Conservation (phyloP, 2,329 filamentous ascomycete genomes). For the Colletotrichum tamarilloi region DNA sequence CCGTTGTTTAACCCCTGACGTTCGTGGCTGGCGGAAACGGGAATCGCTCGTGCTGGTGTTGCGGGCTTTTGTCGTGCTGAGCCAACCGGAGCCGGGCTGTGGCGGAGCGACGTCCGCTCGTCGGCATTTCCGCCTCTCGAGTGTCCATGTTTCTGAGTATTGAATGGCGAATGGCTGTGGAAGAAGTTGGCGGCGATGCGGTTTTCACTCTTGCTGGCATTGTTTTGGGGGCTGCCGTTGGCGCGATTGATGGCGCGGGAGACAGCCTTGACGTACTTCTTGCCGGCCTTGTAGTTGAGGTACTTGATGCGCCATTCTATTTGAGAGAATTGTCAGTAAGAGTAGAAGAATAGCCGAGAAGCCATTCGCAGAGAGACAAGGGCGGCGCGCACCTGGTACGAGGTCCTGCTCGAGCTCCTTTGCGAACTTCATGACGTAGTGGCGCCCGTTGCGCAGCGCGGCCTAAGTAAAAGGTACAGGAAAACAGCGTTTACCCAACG, state of each 20-base stretch:
- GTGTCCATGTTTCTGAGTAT: neutral
- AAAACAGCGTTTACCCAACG: neutral
- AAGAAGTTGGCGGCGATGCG: conserved; percentile 14
- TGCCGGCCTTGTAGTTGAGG: conserved; percentile 93
- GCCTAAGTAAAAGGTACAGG: neutral
- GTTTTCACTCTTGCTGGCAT: conserved; percentile 12
- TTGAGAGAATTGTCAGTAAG: neutral
- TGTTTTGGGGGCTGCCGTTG: conserved; percentile 31
- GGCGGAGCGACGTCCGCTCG: conserved; percentile 38
- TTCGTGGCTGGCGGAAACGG: conserved; percentile 44
- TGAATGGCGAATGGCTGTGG: conserved; percentile 22
- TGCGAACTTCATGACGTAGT: conserved; percentile 70
- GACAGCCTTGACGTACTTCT: conserved; percentile 92
- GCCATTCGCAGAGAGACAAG: conserved; percentile 4
- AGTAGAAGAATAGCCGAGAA: neutral
- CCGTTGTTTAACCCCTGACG: conserved; percentile 53
- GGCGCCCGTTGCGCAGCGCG: conserved; percentile 12
- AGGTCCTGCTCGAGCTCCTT: conserved; percentile 88
- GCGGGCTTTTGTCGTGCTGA: conserved; percentile 34
- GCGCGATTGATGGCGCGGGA: conserved; percentile 75
- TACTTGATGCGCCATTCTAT: conserved; percentile 93
- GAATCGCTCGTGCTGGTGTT: conserved; percentile 39
- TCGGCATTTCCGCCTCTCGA: conserved; percentile 30
- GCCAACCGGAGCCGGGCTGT: conserved; percentile 42
- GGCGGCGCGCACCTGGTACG: conserved; percentile 73